Base-by-base conservation (phyloP, 2,329 filamentous ascomycete genomes). In the Nigrospora sphaerica region DNA sequence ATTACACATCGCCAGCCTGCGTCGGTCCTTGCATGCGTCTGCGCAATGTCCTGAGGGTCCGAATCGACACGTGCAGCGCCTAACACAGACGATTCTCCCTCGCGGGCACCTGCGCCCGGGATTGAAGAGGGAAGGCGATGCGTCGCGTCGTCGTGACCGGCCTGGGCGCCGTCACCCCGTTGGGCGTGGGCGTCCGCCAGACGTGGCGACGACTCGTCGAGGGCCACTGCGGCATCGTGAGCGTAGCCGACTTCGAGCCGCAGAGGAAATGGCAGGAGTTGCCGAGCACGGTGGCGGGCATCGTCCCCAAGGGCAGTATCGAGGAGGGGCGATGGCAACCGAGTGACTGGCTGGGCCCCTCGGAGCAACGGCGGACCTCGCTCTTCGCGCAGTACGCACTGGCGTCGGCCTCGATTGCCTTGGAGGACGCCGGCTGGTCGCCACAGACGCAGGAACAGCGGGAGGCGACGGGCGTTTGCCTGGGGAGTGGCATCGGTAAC, bases 401-500 rank as follows among this genome's bases (percentile, higher is more conserved):
- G 60, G 89, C 87, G 12, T 89, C 91, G 3, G 78, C 88, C 0
- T 80, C 88, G 43, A 93, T 97, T 77, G 93, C 93, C 0, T 71
- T 98, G 44, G 67, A 79, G 28, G 89, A 97, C 71, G 85, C 92
- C 1, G 81, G 77, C 2, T 96, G 91, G 88, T 72, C 77, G 42
- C 81, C 85, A 0, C 70, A 69, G 6, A 66, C 61, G 5, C 71
- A 74, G 16, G 75, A 81, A 19, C 80, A 91, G 47, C 75, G 78
- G 19, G 86, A 95, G 59, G 75, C 76, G 46, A 95, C 91, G 0
- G 93, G 93, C 1, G 87, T 98, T 1, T 95, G 92, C 59, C 75
- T 98, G 36, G 93, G 93, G 2, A 97, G 92, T 54, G 93, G 93
- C 2, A 96, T 98, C 57, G 93, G 93, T 14, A 96, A 93, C 58